Evolutionary conservation across 2,329 filamentous ascomycete genomes (phyloP).

Genomic region (Helicocarpus griseus): DNA sequence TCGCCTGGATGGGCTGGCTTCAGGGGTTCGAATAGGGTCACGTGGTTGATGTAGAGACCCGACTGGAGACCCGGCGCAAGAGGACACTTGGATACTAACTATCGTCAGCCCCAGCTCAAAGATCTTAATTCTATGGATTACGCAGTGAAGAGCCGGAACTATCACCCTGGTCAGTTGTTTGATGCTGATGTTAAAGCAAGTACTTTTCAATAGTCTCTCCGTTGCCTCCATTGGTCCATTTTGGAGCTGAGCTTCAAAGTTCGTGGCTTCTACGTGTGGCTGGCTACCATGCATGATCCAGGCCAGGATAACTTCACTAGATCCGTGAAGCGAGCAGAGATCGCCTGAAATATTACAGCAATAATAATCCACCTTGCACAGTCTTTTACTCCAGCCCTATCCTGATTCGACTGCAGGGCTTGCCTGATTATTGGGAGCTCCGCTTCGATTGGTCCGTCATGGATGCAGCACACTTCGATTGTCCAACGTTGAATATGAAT

Average conservation of each 20-base stretch:
- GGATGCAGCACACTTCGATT: neutral
- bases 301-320: neutral
- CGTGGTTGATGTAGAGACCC: too few relatives aligned
- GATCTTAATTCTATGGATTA: too few relatives aligned
- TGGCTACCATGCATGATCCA: neutral
- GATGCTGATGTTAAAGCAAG: too few relatives aligned
- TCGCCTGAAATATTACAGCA: neutral
- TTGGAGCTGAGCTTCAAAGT: neutral
- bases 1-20: neutral
- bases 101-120: too few relatives aligned
- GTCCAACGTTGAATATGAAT: neutral
- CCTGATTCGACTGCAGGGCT: neutral
- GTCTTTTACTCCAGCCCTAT: neutral
- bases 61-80: too few relatives aligned
- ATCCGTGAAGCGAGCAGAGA: neutral
- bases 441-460: neutral
- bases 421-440: neutral
- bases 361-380: neutral
- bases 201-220: too few relatives aligned
- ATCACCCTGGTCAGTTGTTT: too few relatives aligned
- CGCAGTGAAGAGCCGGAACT: too few relatives aligned
- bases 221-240: neutral
- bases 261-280: neutral
- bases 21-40: neutral
- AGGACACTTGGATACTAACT: too few relatives aligned